Evolutionary conservation across 2,329 filamentous ascomycete species (phyloP).

Genomic region (Rasamsonia emersonii): DNA sequence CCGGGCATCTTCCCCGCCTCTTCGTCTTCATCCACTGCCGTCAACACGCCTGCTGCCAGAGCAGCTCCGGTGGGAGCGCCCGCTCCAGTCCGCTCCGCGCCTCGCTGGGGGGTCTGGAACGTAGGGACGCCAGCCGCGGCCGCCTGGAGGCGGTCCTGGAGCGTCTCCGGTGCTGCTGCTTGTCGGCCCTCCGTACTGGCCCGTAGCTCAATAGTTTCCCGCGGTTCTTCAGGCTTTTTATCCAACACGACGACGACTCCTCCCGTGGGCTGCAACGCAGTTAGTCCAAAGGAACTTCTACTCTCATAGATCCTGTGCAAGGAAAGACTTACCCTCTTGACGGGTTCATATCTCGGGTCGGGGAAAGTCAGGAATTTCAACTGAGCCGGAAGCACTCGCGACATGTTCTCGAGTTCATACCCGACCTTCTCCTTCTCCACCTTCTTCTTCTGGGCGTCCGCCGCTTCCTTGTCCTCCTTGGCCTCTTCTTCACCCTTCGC

Average conservation of each 20-base stretch:
- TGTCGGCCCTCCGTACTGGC: slow-evolving; percentile 60
- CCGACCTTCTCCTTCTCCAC: slow-evolving; percentile 92
- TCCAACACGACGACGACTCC: slow-evolving; percentile 89
- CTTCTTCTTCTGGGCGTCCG: slow-evolving; percentile 70
- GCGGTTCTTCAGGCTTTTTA: slow-evolving; percentile 67
- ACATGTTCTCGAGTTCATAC: slow-evolving; percentile 96
- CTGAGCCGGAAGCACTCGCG: slow-evolving; percentile 80
- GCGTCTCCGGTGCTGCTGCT: slow-evolving; percentile 35
- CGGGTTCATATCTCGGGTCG: slow-evolving; percentile 81
- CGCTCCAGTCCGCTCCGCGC: slow-evolving; percentile 14
- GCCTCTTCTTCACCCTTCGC: slow-evolving; percentile 58
- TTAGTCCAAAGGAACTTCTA: slow-evolving; percentile 37
- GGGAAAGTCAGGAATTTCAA: slow-evolving; percentile 94
- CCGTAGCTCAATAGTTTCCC: slow-evolving; percentile 81
- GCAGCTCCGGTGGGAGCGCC: slow-evolving; percentile 46
- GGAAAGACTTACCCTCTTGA: slow-evolving; percentile 64
- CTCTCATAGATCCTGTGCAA: no score
- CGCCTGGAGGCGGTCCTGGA: slow-evolving; percentile 35
- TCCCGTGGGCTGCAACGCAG: slow-evolving; percentile 63
- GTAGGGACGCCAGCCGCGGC: slow-evolving; percentile 27
- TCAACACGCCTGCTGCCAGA: slow-evolving; percentile 71
- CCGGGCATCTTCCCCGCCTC: slow-evolving; percentile 42
- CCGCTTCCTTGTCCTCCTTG: slow-evolving; percentile 50
- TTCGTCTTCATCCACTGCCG: slow-evolving; percentile 68
- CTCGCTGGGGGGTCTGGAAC: slow-evolving; percentile 25